Evolutionary conservation across 169 alveolate species (phyloP), one percentile per base, ranked within the genome.

Genomic region (Cryptosporidium felis): DNA sequence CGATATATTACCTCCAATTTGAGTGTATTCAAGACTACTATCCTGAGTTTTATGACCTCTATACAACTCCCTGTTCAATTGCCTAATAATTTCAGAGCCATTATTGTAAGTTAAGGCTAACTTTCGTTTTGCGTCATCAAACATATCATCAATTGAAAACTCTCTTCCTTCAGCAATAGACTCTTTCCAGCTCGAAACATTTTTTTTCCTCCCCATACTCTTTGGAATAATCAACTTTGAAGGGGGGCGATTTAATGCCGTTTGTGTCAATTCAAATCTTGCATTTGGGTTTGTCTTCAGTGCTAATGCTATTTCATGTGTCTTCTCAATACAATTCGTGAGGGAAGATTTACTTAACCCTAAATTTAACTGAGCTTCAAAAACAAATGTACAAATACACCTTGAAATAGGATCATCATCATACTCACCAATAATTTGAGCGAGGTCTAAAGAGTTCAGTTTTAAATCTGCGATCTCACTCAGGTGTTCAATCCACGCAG

Each of bases 161-260:
- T 65, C 81, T 65, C 49, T 42, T n/a, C 81, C 62, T 65, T 65
- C 81, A 3, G 61, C 81, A 26, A 45, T 23, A 4, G 81, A 65
- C n/a, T 65, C 81, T 6, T 34, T 65, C 81, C 81, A 65, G 49
- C 44, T 65, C n/a, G 36, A 9, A 23, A 46, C 59, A 2, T n/a
- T 65, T n/a, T 28, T 44, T 4, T 42, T 49, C 12, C 38, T 18
- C 30, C 51, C 21, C 34, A 65, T 8, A 32, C 21, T 65, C 3
- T 47, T 44, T 21, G 85, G 85, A 5, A 74, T 32, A 21, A 56
- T 14, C 14, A 74, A n/a, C 56, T 53, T 74, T 16, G 85, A 74
- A 18, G 65, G 65, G 2, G 67, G 53, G 12, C 28, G 65, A 21
- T 56, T 60, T 26, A 74, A 53, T 9, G 85, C 32, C n/a, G 26